Evolutionary conservation across 371 early-diverging fungal species (phyloP).

Genomic region (Mucor plumbeus): DNA sequence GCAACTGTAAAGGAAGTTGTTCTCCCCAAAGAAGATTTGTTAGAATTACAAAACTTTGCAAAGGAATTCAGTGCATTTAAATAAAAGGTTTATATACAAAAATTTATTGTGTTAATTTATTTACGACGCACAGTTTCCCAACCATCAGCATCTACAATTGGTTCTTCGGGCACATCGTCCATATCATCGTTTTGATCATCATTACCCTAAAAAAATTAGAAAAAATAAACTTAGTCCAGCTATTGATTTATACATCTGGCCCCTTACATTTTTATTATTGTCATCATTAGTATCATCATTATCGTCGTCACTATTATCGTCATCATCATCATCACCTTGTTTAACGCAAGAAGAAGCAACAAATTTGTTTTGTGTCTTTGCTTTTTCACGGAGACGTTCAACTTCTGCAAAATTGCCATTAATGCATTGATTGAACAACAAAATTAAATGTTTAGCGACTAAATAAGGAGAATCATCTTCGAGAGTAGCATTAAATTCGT

Average conservation of each 20-base stretch:
- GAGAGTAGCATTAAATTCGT: conserved; percentile 68
- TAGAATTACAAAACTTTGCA: conserved; percentile 32
- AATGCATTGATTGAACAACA: conserved; percentile 58
- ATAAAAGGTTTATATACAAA: neutral
- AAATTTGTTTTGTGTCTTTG: conserved; percentile 32
- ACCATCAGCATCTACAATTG: conserved; percentile 58
- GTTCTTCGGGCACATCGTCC: conserved; percentile 47
- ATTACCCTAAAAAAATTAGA: conserved; percentile 29
- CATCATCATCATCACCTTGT: conserved; percentile 43
- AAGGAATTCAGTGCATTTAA: conserved; percentile 30
- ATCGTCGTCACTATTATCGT: conserved; percentile 18
- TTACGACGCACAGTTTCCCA: conserved; percentile 53
- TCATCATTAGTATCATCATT: neutral
- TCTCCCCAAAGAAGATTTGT: conserved; percentile 34
- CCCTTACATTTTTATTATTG: neutral
- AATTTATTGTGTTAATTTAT: conserved; percentile 2
- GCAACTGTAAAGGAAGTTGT: conserved; percentile 17
- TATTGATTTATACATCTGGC: neutral
- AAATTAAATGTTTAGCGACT: conserved; percentile 57
- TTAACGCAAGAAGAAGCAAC: conserved; percentile 38
- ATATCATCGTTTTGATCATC: conserved; percentile 43
- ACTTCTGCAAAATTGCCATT: conserved; percentile 59
- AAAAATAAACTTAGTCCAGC: conserved; percentile 14
- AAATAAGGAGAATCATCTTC: conserved; percentile 69
- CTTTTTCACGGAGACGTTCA: conserved; percentile 53